These are phyloP conservation scores for Macadamia tetraphylla DNA, from an alignment of 164 flowering plant species.

Conservation along the genomic window DNA sequence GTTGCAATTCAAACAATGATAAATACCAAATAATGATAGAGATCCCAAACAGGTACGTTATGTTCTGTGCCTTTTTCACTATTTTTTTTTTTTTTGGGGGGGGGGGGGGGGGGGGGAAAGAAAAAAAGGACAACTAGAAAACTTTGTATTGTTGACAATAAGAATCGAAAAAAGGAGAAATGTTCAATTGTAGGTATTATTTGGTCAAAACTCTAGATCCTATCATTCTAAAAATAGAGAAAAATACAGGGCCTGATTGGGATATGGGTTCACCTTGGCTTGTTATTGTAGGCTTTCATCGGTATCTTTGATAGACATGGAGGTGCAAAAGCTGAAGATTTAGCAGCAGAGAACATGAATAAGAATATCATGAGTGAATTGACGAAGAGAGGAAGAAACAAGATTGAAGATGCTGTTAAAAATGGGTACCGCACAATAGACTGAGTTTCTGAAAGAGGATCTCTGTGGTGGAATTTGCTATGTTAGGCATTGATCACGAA, in stretches of 20 bases:
- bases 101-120: too few relatives aligned
- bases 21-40: conserved; percentile 1
- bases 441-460: conserved; percentile 48
- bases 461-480: conserved; percentile 57
- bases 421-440: conserved; percentile 58
- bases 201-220: too few relatives aligned
- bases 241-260: too few relatives aligned
- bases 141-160: too few relatives aligned
- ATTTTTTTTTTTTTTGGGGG: too few relatives aligned
- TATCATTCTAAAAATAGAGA: too few relatives aligned
- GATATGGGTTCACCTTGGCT: background rate
- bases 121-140: too few relatives aligned
- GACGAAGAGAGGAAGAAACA: conserved; percentile 13
- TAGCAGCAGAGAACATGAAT: conserved; percentile 46
- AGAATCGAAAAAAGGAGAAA: too few relatives aligned
- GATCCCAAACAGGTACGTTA: conserved; percentile 68
- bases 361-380: conserved; percentile 53
- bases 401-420: conserved; percentile 40
- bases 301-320: conserved; percentile 87
- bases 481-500: conserved; percentile 60
- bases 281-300: conserved; percentile 21
- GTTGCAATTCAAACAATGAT: too few relatives aligned
- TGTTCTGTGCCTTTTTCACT: too few relatives aligned
- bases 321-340: conserved; percentile 64
- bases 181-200: too few relatives aligned